These are phyloP conservation scores for Bruguiera parviflora DNA, from an alignment of 345 rosid genomes.

Conservation along the genomic window DNA sequence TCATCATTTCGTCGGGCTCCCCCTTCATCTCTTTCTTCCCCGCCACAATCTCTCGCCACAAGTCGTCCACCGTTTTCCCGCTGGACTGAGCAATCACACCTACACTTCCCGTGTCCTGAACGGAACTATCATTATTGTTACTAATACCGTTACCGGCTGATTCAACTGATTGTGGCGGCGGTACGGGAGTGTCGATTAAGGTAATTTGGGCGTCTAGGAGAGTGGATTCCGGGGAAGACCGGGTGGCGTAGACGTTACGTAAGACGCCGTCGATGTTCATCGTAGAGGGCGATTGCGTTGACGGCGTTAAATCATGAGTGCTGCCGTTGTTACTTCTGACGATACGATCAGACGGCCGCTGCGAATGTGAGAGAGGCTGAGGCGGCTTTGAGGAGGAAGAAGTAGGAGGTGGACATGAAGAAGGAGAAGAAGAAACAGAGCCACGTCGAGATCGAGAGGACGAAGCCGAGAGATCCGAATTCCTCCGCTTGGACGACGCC, in stretches of 20 bases:
- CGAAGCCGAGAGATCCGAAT: slow-evolving; percentile 44
- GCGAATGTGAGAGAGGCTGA: neutral
- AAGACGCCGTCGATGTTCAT: slow-evolving; percentile 50
- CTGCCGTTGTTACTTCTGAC: neutral
- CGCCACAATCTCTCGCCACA: slow-evolving; percentile 85
- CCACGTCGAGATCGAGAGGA: slow-evolving; percentile 32
- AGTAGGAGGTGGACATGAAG: slow-evolving; percentile 19
- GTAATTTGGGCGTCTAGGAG: slow-evolving; percentile 39
- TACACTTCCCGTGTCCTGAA: slow-evolving; percentile 1
- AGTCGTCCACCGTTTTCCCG: slow-evolving; percentile 52
- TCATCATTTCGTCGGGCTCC: slow-evolving; percentile 79
- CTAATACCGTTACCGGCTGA: neutral
- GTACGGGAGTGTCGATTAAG: slow-evolving; percentile 35
- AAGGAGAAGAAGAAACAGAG: slow-evolving; percentile 39
- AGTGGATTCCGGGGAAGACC: slow-evolving; percentile 37
- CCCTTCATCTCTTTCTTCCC: slow-evolving; percentile 64
- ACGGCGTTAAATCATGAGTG: slow-evolving; percentile 11
- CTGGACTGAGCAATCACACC: slow-evolving; percentile 8
- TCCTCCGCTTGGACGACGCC: slow-evolving; percentile 57
- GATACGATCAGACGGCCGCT: neutral
- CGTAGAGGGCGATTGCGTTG: slow-evolving; percentile 15
- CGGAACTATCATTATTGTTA: neutral
- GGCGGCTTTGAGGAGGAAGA: slow-evolving; percentile 35
- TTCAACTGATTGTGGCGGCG: neutral
- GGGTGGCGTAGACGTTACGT: slow-evolving; percentile 30